Conservation (phyloP, 345 rosid species). For the Eucalyptus guilfoylei region DNA sequence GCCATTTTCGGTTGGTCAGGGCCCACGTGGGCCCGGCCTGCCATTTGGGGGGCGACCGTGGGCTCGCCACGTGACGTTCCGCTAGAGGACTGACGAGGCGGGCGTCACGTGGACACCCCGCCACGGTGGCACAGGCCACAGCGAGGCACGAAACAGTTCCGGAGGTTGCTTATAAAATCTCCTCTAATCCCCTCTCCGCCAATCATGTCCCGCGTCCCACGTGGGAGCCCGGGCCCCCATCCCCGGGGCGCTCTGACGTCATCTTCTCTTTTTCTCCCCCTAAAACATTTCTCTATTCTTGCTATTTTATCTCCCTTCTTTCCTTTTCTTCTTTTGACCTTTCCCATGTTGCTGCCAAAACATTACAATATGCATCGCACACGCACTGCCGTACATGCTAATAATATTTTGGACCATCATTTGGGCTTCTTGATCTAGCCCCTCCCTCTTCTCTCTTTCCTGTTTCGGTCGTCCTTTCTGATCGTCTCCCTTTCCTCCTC, state of each 20-base stretch:
- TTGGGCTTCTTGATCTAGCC: neutral
- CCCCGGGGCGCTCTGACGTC: neutral
- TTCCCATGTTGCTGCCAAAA: neutral
- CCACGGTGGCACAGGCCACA: neutral
- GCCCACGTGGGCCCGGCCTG: neutral
- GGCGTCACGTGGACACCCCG: neutral
- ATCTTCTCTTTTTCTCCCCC: neutral
- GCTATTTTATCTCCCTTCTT: neutral
- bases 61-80: neutral
- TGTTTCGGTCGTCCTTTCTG: neutral
- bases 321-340: neutral
- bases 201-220: conserved; percentile 47
- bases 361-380: neutral
- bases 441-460: neutral
- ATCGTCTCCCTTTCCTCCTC: neutral
- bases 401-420: neutral
- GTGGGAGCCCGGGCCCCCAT: conserved; percentile 37
- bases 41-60: neutral
- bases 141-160: neutral
- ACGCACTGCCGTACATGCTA: neutral
- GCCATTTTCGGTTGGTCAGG: neutral
- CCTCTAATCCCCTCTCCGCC: conserved; percentile 59
- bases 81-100: neutral
- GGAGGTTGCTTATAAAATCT: conserved; percentile 6
- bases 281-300: neutral